Evolutionary conservation across 768 basidiomycete species (phyloP).

Genomic region (Leucocoprinus leucothites): DNA sequence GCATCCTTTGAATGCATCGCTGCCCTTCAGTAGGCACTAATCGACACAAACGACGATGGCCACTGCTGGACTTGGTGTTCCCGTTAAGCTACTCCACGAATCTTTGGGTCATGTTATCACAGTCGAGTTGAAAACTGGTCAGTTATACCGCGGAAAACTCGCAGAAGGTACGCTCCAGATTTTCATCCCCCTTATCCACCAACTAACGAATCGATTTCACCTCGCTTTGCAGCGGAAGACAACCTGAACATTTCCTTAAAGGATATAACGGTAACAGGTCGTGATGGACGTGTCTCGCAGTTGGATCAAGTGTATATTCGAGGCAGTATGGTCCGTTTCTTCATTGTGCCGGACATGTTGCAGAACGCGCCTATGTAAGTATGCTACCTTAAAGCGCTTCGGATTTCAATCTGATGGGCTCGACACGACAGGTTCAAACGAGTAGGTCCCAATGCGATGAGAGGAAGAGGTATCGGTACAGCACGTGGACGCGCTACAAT

Average conservation of each 20-base stretch:
- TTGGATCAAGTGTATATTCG: slow-evolving; percentile 99
- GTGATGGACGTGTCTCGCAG: slow-evolving; percentile 98
- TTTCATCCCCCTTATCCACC: slow-evolving; percentile 1
- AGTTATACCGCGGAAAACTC: slow-evolving; percentile 95
- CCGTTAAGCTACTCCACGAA: slow-evolving; percentile 95
- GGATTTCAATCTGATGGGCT: too few relatives aligned
- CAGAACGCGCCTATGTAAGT: slow-evolving; percentile 95
- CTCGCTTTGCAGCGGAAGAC: slow-evolving; percentile 78
- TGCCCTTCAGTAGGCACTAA: not conserved
- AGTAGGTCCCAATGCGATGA: slow-evolving; percentile 97
- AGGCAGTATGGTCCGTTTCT: slow-evolving; percentile 97
- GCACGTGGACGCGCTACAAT: slow-evolving; percentile 98
- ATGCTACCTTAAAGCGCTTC: not conserved
- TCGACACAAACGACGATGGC: slow-evolving; percentile 35
- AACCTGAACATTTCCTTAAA: slow-evolving; percentile 95
- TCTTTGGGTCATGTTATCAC: slow-evolving; percentile 95
- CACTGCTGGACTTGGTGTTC: slow-evolving; percentile 80
- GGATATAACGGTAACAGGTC: slow-evolving; percentile 96
- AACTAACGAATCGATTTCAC: not conserved
- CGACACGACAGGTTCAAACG: slow-evolving; percentile 89
- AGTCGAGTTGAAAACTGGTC: slow-evolving; percentile 97
- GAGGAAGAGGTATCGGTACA: slow-evolving; percentile 97
- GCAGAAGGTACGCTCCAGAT: slow-evolving; percentile 73
- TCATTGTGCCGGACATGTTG: slow-evolving; percentile 99
- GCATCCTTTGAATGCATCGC: not conserved